These are phyloP conservation scores for Cicer judaicum DNA, from an alignment of 306 rosid species.

Conservation along the genomic window DNA sequence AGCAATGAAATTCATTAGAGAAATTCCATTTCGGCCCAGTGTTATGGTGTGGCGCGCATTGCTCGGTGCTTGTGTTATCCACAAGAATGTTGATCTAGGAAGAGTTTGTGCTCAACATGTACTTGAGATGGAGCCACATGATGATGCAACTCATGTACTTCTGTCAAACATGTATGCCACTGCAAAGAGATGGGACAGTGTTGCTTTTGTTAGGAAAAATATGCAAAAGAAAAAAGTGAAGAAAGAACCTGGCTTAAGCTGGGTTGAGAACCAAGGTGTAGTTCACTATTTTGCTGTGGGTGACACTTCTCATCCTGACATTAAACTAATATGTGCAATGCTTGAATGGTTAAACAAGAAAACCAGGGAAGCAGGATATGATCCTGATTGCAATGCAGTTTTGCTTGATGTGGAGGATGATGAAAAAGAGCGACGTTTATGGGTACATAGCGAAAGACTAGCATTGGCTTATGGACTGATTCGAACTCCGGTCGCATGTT, in stretches of 20 bases:
- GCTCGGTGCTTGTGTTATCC: constrained; percentile 8
- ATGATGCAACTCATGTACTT: constrained; percentile 24
- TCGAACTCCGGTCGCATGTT: not conserved
- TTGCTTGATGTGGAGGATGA: constrained; percentile 12
- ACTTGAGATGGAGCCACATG: constrained; percentile 11
- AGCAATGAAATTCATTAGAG: constrained; percentile 20
- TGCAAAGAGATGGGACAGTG: constrained; percentile 17
- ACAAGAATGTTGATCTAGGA: constrained; percentile 22
- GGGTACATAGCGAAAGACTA: constrained; percentile 19
- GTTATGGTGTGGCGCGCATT: constrained; percentile 26
- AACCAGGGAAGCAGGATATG: constrained; percentile 14
- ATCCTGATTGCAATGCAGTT: constrained; percentile 17
- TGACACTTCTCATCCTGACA: constrained; percentile 30
- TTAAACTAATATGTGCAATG: constrained; percentile 22
- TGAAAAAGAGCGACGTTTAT: constrained; percentile 14
- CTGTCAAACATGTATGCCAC: constrained; percentile 29
- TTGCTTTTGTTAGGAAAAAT: constrained; percentile 14
- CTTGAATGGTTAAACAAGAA: constrained; percentile 27
- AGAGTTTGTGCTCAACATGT: constrained; percentile 19
- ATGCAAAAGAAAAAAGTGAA: constrained; percentile 19
- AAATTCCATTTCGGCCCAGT: constrained; percentile 14
- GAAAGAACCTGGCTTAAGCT: constrained; percentile 21
- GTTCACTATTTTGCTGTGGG: constrained; percentile 21
- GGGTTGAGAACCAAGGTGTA: constrained; percentile 22
- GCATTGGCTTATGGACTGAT: constrained; percentile 15